Percentiles rank a stretch among this genome's conserved stretches.
These are phyloP conservation scores for Physcia stellaris DNA, from an alignment of 495 filamentous ascomycete species.

Conservation along the genomic window DNA sequence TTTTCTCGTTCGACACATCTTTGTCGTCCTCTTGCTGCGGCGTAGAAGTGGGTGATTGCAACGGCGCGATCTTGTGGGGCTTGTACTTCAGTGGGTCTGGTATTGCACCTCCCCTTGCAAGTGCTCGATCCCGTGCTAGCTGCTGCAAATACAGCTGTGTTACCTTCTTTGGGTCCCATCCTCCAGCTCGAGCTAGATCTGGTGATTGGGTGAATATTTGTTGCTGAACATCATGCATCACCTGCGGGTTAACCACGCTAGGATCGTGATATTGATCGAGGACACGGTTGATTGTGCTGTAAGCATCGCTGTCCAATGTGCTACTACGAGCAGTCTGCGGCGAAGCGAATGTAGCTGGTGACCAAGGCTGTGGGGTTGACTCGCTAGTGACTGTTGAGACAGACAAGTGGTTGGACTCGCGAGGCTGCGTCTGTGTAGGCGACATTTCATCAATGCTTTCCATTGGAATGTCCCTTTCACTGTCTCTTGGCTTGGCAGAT, in stretches of 20 bases:
- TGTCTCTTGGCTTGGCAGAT: constrained; percentile 25
- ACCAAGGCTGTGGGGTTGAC: constrained; percentile 16
- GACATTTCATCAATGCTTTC: constrained; percentile 17
- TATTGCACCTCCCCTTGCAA: constrained; percentile 6
- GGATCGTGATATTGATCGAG: constrained; percentile 28
- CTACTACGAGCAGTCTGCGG: constrained; percentile 11
- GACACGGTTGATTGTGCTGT: constrained; percentile 28
- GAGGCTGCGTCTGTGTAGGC: constrained; percentile 4
- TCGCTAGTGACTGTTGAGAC: constrained; percentile 11
- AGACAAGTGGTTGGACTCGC: constrained; percentile 4
- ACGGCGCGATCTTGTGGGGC: too few relatives aligned
- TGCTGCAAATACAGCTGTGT: constrained; percentile 41
- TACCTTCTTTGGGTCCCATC: constrained; percentile 39
- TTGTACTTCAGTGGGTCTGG: constrained; percentile 8
- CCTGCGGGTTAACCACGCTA: constrained; percentile 13
- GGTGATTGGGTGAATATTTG: constrained; percentile 24
- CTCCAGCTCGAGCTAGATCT: constrained; percentile 34
- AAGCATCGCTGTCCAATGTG: constrained; percentile 27
- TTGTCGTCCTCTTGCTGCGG: constrained; percentile 10
- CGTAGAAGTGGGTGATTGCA: constrained; percentile 3
- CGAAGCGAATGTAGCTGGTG: constrained; percentile 11
- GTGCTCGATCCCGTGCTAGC: constrained; percentile 29
- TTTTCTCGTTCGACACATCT: constrained; percentile 4
- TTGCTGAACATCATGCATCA: constrained; percentile 19
- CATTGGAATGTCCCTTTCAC: constrained; percentile 19